Evolutionary conservation across 768 basidiomycete species (phyloP).

Genomic region (Xerocomellus intermedius): DNA sequence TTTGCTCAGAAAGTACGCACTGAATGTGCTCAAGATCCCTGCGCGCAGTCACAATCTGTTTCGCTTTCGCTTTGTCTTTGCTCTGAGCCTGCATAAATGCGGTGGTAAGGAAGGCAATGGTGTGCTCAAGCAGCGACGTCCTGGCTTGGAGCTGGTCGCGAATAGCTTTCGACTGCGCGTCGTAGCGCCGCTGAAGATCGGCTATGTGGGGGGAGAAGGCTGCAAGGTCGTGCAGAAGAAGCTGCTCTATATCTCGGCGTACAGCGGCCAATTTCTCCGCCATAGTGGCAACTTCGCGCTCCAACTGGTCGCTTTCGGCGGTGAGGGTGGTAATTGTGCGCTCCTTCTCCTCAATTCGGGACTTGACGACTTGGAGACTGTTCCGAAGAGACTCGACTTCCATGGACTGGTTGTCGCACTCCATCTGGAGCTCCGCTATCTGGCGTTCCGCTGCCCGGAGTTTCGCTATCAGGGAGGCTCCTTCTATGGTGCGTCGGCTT

Average conservation of each 20-base stretch:
- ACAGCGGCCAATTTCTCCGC: not conserved
- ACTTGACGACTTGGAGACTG: not conserved
- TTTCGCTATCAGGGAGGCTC: no score
- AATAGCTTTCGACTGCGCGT: not conserved
- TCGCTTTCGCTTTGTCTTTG: not conserved
- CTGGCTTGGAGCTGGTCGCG: not conserved
- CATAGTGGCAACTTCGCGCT: not conserved
- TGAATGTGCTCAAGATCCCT: constrained; percentile 1
- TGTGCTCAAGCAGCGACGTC: not conserved
- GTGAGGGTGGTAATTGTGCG: not conserved
- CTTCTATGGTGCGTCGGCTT: no score
- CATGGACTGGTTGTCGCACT: no score
- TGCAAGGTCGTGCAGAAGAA: no score
- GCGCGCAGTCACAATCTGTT: not conserved
- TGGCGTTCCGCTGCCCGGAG: no score
- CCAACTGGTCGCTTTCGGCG: not conserved
- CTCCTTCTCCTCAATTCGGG: not conserved
- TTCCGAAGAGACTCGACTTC: no score
- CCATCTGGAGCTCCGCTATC: no score
- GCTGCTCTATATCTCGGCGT: not conserved
- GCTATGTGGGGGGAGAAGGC: no score
- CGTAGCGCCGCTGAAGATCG: no score
- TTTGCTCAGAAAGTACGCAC: not conserved
- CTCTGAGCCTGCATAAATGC: not conserved
- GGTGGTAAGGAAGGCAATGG: not conserved